These are phyloP conservation scores for Trichoderma afroharzianum DNA, from an alignment of 2,329 filamentous ascomycete species.

Conservation along the genomic window DNA sequence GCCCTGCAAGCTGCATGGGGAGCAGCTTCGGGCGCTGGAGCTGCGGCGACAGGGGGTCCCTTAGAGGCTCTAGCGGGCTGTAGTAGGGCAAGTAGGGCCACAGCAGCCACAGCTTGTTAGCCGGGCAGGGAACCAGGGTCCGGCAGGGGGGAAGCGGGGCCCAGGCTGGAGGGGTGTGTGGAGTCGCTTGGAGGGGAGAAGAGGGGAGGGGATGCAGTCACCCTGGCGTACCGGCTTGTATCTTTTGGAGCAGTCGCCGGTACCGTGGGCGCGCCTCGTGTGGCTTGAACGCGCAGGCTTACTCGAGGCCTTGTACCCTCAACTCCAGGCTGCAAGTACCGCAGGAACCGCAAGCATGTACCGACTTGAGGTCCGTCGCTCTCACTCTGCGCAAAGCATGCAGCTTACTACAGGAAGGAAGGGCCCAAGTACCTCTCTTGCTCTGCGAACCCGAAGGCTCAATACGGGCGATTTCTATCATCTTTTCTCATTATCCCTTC, in stretches of 20 bases:
- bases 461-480: background rate
- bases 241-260: background rate
- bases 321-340: background rate
- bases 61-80: background rate
- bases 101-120: background rate
- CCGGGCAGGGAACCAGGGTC: conserved; percentile 15
- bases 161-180: background rate
- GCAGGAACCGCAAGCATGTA: background rate
- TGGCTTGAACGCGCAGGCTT: background rate
- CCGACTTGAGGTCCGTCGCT: background rate
- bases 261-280: background rate
- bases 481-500: background rate
- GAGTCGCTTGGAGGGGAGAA: background rate
- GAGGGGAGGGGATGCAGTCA: conserved; percentile 1
- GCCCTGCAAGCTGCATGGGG: conserved; percentile 14
- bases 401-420: background rate
- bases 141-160: conserved; percentile 11
- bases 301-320: background rate
- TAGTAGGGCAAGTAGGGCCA: background rate
- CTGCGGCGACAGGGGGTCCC: conserved; percentile 11
- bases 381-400: background rate
- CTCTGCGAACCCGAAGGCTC: background rate
- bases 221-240: conserved; percentile 14
- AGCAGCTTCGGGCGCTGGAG: conserved; percentile 1
- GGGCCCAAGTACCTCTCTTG: background rate